Base-by-base conservation (phyloP, 2,329 filamentous ascomycete species). In the Huntiella bhutanensis region DNA sequence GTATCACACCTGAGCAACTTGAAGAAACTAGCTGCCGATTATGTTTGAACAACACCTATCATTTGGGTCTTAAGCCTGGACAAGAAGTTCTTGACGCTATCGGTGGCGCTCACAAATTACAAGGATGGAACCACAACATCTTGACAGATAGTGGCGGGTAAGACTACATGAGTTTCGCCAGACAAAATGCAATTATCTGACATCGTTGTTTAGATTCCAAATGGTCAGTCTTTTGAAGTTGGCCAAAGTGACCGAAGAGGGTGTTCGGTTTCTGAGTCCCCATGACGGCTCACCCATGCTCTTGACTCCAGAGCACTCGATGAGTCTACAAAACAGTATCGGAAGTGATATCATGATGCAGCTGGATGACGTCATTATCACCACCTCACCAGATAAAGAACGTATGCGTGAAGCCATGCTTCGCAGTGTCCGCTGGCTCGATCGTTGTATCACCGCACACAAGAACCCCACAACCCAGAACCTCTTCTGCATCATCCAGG, bases 321-420 rank as follows among this genome's bases (percentile, higher is more conserved):
- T 98, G 55, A 80, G 79, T 8, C 71, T 98, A 3, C 91, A 98
- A 60, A 96, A 98, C 62, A 88, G 81, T 46, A 98, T 98, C 56
- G 91, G 91, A 52, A 93, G 85, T 52, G 91, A 98, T 63, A 96
- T 98, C 55, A 95, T 96, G 54, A 98, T 98, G 92, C 92, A 98
- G 63, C 77, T 98, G 3, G 91, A 98, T 67, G 92, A 98, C 61
- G 92, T 98, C 11, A 81, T 98, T 44, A 88, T 86, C 28, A 96
- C 91, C 0, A 98, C 91, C 0, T 95, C 86, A 0, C 88, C 88
- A 0, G 91, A 98, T 61, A 68, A 75, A 47, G 78, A 68, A 15
- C 80, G 92, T 45, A 96, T 98, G 75, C 75, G 80, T 51, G 85
- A 94, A 62, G 91, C 91, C 43, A 96, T 95, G 87, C 73, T 91